phyloP scores from a whole-genome alignment of 495 filamentous ascomycete genomes.

The Aspergillus kassunensis region DNA sequence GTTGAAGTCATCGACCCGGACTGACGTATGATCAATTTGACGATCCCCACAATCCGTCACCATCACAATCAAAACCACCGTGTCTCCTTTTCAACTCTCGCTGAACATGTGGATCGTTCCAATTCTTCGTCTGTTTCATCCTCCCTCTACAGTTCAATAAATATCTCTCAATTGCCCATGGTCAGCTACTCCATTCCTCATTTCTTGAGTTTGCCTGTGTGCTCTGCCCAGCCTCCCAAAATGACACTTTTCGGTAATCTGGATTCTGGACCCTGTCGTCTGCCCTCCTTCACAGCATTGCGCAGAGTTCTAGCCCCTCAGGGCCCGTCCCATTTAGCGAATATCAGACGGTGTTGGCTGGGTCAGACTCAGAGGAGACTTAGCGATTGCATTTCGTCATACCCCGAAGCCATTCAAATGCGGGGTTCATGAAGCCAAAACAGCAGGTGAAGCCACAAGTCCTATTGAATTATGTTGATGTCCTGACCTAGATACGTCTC shows the following conservation, averaged over 20 bases:
- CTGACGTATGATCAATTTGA: slow-evolving; percentile 19
- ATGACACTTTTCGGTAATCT: neutral
- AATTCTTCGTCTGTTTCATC: no score
- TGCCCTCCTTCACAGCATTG: neutral
- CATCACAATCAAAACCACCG: no score
- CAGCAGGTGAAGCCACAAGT: no score
- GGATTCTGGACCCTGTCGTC: slow-evolving; percentile 14
- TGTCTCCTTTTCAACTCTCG: neutral
- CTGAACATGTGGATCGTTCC: slow-evolving; percentile 3
- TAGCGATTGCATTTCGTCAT: slow-evolving; percentile 1
- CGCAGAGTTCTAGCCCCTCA: slow-evolving; percentile 21
- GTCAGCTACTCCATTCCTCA: no score
- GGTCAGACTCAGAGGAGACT: slow-evolving; percentile 1
- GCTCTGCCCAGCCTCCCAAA: slow-evolving; percentile 14
- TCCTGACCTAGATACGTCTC: neutral
- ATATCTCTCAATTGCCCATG: no score
- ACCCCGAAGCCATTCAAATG: neutral
- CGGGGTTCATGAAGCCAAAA: slow-evolving; percentile 1
- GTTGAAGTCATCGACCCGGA: slow-evolving; percentile 24
- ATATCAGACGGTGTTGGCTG: neutral
- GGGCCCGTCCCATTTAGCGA: slow-evolving; percentile 17
- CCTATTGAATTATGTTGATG: neutral
- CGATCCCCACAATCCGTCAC: slow-evolving; percentile 11
- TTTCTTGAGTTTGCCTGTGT: neutral
- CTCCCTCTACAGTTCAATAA: no score